Percentiles rank a stretch among this genome's conserved stretches.
phyloP scores from a whole-genome alignment of 768 basidiomycete species.

The Inosperma sp. region DNA sequence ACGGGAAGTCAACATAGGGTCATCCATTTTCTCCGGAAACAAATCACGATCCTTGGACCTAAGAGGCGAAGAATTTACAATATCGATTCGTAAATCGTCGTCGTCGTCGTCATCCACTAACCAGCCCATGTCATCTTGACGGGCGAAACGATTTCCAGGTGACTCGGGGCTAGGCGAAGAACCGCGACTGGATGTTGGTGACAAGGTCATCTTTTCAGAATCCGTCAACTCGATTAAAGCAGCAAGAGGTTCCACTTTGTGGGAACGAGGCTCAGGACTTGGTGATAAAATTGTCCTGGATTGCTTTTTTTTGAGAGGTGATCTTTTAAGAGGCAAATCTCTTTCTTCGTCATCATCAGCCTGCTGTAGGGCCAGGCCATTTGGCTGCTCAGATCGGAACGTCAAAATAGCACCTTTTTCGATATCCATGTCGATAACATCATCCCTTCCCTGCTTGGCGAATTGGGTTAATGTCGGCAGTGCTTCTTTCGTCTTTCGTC shows the following conservation, averaged over 20 bases:
- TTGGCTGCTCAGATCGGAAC: constrained; percentile 4
- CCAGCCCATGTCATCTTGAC: constrained; percentile 54
- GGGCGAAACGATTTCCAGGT: background rate
- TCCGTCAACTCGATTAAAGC: constrained; percentile 29
- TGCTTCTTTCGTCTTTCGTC: constrained; percentile 23
- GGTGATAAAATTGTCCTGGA: constrained; percentile 8
- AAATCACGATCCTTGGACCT: constrained; percentile 10
- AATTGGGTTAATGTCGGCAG: constrained; percentile 38
- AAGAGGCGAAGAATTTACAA: constrained; percentile 49
- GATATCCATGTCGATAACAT: constrained; percentile 53
- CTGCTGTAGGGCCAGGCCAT: background rate
- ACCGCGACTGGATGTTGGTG: too few species aligned
- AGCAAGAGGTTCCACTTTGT: constrained; percentile 8
- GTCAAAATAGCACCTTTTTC: constrained; percentile 37
- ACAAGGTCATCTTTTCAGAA: constrained; percentile 20
- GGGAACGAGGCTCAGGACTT: constrained; percentile 7
- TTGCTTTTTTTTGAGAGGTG: background rate
- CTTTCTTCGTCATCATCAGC: background rate
- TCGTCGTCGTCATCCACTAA: constrained; percentile 63
- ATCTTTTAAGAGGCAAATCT: background rate
- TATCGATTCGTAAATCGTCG: constrained; percentile 50
- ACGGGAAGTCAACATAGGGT: constrained; percentile 26
- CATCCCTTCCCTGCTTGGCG: constrained; percentile 43
- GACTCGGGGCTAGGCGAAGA: too few species aligned
- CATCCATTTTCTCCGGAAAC: constrained; percentile 14